Evolutionary conservation across 1,284 basidiomycete species (phyloP), one percentile per base, ranked within the genome.

Genomic region (Ganoderma multipileum): DNA sequence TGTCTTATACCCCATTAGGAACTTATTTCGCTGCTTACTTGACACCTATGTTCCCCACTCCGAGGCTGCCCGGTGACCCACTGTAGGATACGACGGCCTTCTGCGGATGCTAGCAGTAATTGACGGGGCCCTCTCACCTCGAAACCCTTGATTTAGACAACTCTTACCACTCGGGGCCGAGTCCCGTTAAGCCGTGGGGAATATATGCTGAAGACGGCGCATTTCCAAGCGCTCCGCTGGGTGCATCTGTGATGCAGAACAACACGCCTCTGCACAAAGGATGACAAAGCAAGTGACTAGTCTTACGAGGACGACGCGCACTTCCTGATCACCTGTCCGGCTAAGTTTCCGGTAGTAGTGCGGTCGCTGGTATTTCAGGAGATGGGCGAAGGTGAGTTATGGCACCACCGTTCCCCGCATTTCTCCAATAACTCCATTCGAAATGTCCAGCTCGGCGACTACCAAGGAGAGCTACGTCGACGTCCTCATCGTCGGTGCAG

Each of bases 401-500:
- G 42, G 18, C 14, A 42, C 41, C 2, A 42, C 20, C 18, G 7
- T 20, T 16, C 41, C 16, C 41, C 18, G 3, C 41, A 42, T 20
- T 5, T 16, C 16, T 20, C 12, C 7, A 42, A 20, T 7, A 42
- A 42, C 41, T 2, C 3, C 41, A 18, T 23, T 18, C 18, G 6
- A 47, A 9, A 47, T 47, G 44, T 23, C 44, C 9, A 9, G 20
- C 20, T 23, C 44, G 11, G 8, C 44, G 2, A 9, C 23, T 12
- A 12, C 14, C 63, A 61, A 61, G 23, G 71, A 69, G 58, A 69
- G 66, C 72, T 69, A 80, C 4, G 85, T 87, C 59, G 89, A 89
- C 74, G 86, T 89, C 39, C 82, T 89, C 67, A 78, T 90, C 68
- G 79, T 88, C 20, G 87, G 87, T n/a, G 86, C 86, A 18, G 87